Conservation (phyloP, 139 green algal genomes). For the Chlorella sp. region DNA sequence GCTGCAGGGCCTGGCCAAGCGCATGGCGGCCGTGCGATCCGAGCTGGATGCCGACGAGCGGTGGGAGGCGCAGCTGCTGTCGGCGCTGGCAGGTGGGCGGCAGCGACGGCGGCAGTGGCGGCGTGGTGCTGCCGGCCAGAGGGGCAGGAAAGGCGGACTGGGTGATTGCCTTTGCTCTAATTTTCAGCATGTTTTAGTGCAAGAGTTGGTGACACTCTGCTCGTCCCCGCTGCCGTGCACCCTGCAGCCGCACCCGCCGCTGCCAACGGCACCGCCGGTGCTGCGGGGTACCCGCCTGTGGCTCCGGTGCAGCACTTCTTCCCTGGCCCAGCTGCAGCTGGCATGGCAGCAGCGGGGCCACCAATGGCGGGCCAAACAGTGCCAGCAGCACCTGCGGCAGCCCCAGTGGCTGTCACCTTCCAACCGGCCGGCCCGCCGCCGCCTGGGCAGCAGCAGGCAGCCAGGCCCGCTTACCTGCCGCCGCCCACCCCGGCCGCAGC, state of each 20-base stretch:
- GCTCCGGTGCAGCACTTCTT: too few relatives aligned
- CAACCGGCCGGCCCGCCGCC: not conserved
- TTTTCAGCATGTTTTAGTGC: not conserved
- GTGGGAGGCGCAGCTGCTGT: not conserved
- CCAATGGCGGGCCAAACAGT: not conserved
- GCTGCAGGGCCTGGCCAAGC: not conserved
- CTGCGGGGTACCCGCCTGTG: too few relatives aligned
- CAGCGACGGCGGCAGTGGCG: not conserved
- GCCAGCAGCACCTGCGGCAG: not conserved
- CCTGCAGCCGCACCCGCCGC: not conserved
- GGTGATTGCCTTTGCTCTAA: too few relatives aligned
- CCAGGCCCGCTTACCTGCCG: too few relatives aligned
- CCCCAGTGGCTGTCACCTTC: not conserved
- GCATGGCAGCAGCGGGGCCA: too few relatives aligned
- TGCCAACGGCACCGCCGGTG: too few relatives aligned
- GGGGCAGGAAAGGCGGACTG: too few relatives aligned
- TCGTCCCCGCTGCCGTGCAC: not conserved
- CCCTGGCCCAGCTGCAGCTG: too few relatives aligned
- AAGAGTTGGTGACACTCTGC: too few relatives aligned
- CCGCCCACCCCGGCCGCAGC: too few relatives aligned
- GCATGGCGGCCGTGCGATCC: not conserved
- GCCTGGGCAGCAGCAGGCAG: too few relatives aligned
- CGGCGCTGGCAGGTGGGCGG: not conserved
- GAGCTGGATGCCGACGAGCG: not conserved
- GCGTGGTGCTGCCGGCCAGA: too few relatives aligned